Evolutionary conservation across 768 basidiomycete species (phyloP).

Genomic region (Collybiopsis confluens): DNA sequence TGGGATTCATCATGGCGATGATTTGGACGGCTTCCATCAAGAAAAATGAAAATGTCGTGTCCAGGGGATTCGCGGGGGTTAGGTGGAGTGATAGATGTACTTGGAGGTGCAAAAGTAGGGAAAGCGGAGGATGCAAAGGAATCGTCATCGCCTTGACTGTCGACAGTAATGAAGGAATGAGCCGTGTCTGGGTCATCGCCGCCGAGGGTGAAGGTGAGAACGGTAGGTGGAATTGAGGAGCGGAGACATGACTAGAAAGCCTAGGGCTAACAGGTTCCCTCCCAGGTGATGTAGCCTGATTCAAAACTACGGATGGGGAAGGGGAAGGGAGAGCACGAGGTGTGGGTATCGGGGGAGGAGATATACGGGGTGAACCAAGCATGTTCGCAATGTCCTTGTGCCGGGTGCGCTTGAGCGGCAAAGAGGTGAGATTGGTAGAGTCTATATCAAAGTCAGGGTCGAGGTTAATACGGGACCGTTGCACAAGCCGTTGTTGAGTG

Average conservation of each 20-base stretch:
- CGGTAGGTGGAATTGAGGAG: conserved; percentile 18
- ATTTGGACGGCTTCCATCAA: not conserved
- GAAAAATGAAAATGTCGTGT: conserved; percentile 6
- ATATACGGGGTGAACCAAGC: not conserved
- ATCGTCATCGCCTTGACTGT: conserved; percentile 11
- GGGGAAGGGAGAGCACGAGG: conserved; percentile 10
- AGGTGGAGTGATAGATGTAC: conserved; percentile 3
- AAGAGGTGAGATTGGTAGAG: conserved; percentile 8
- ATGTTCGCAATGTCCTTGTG: conserved; percentile 5
- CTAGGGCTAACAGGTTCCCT: conserved; percentile 20
- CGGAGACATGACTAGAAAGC: conserved; percentile 14
- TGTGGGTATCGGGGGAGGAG: conserved; percentile 3
- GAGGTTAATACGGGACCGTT: not conserved
- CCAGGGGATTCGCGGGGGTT: conserved; percentile 11
- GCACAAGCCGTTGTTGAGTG: conserved; percentile 23
- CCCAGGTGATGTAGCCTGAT: conserved; percentile 10
- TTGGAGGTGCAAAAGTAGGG: conserved; percentile 20
- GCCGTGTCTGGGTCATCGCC: conserved; percentile 6
- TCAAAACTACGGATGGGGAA: conserved; percentile 4
- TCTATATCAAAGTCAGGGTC: not conserved
- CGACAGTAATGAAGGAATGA: conserved; percentile 5
- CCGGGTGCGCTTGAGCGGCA: conserved; percentile 14
- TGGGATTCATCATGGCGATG: not conserved
- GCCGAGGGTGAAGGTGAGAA: conserved; percentile 13
- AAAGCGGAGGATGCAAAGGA: conserved; percentile 29